Percentiles rank a stretch among this genome's conserved stretches.
These are phyloP conservation scores for Colletotrichum sp. DNA, from an alignment of 2,329 filamentous ascomycete genomes.

Conservation along the genomic window DNA sequence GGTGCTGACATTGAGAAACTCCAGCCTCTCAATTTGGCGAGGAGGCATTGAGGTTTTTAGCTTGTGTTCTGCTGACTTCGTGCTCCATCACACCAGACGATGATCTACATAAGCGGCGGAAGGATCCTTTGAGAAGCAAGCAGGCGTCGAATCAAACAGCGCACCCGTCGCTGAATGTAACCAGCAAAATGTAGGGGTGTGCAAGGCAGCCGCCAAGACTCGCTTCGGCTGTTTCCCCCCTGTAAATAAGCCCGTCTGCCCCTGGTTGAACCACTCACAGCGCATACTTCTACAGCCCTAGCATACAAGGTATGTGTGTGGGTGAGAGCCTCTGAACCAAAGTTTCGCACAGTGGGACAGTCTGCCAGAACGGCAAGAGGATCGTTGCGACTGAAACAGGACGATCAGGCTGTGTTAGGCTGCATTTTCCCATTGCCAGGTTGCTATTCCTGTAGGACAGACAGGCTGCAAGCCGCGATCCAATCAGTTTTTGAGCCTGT, in stretches of 20 bases:
- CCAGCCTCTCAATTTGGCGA: background rate
- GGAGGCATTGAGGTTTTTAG: background rate
- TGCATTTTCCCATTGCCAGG: background rate
- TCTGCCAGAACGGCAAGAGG: background rate
- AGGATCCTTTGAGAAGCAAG: background rate
- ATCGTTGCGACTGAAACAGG: background rate
- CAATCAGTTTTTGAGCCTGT: rapidly evolving
- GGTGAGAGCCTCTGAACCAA: background rate
- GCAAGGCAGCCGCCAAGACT: background rate
- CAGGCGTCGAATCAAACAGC: background rate
- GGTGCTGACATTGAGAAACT: background rate
- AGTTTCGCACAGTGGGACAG: background rate
- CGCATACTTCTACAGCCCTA: background rate
- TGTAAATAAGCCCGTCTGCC: background rate
- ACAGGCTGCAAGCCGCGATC: rapidly evolving
- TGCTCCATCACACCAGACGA: background rate
- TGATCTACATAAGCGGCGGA: background rate
- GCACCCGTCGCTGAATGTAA: background rate
- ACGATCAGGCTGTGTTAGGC: background rate
- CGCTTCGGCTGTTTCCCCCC: background rate
- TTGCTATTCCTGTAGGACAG: background rate
- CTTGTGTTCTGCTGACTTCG: background rate
- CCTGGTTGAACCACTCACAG: background rate
- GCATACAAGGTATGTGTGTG: background rate
- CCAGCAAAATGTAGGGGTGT: background rate